phyloP scores from a whole-genome alignment of 129 eudicot species.

The Chrysanthemum makinoi region DNA sequence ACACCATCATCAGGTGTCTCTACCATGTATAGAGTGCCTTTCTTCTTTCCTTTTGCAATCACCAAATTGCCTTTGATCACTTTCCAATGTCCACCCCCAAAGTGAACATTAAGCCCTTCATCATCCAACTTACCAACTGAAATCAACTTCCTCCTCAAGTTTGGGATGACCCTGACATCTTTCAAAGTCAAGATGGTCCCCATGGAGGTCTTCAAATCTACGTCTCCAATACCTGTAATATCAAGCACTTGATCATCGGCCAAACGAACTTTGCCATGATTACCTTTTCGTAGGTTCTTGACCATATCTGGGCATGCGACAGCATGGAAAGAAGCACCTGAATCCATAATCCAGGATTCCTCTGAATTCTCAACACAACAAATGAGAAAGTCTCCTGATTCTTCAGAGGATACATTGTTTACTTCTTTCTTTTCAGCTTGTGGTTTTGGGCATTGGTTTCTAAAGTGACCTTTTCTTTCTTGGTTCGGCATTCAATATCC shows the following conservation, averaged over 20 bases:
- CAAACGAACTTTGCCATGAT: not conserved
- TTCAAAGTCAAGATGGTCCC: not conserved
- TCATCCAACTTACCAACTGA: not conserved
- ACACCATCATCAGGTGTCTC: too few relatives aligned
- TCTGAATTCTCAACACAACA: not conserved
- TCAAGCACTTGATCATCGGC: not conserved
- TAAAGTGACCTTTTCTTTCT: not conserved
- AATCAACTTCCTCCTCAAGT: not conserved
- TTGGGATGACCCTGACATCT: not conserved
- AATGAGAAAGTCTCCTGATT: not conserved
- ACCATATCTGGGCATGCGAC: not conserved
- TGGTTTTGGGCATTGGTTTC: not conserved
- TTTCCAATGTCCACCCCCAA: too few relatives aligned
- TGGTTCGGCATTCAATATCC: not conserved
- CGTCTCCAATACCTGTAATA: not conserved
- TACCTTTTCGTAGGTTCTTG: not conserved
- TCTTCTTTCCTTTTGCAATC: too few relatives aligned
- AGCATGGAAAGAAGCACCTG: not conserved
- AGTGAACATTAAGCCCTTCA: too few relatives aligned
- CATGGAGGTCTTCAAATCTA: not conserved
- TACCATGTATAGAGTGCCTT: too few relatives aligned
- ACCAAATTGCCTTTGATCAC: too few relatives aligned
- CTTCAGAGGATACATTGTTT: not conserved
- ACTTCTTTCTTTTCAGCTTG: not conserved
- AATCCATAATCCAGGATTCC: not conserved